These are phyloP conservation scores for Fusarium denticulatum DNA, from an alignment of 2,329 filamentous ascomycete genomes.

Conservation along the genomic window DNA sequence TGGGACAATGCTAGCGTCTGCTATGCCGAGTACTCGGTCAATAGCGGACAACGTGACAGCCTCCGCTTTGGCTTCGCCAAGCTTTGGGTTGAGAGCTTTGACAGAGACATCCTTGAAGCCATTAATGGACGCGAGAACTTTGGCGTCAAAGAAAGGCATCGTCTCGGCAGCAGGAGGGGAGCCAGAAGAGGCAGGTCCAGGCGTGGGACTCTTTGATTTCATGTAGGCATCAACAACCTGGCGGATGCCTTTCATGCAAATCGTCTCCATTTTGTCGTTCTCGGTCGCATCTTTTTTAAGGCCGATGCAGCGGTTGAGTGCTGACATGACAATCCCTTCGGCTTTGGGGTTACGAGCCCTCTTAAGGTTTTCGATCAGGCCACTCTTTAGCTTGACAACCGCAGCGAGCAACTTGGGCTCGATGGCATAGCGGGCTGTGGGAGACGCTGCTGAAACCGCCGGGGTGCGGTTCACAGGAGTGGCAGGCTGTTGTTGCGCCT, in stretches of 20 bases:
- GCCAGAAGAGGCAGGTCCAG: constrained; percentile 42
- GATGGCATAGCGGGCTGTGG: constrained; percentile 51
- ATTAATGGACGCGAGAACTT: constrained; percentile 54
- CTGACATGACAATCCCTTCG: constrained; percentile 62
- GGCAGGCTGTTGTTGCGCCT: constrained; percentile 26
- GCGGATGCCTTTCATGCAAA: constrained; percentile 56
- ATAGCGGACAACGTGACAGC: constrained; percentile 61
- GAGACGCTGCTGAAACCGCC: constrained; percentile 40
- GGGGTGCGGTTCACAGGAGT: constrained; percentile 38
- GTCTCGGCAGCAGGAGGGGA: constrained; percentile 35
- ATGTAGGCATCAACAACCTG: constrained; percentile 57
- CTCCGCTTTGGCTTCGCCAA: constrained; percentile 56
- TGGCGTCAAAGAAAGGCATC: constrained; percentile 50
- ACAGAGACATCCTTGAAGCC: constrained; percentile 59
- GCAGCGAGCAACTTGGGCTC: constrained; percentile 55
- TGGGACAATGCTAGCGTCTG: constrained; percentile 54
- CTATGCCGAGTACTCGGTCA: constrained; percentile 60
- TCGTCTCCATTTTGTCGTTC: constrained; percentile 58
- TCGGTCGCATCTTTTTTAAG: constrained; percentile 57
- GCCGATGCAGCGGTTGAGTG: constrained; percentile 61
- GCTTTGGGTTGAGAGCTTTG: constrained; percentile 53
- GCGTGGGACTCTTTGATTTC: constrained; percentile 50
- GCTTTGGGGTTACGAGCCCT: constrained; percentile 55
- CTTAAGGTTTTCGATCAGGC: constrained; percentile 57
- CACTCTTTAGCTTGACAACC: constrained; percentile 58